Evolutionary conservation across 2,329 filamentous ascomycete species (phyloP).

Genomic region (Parafenestella ontariensis): DNA sequence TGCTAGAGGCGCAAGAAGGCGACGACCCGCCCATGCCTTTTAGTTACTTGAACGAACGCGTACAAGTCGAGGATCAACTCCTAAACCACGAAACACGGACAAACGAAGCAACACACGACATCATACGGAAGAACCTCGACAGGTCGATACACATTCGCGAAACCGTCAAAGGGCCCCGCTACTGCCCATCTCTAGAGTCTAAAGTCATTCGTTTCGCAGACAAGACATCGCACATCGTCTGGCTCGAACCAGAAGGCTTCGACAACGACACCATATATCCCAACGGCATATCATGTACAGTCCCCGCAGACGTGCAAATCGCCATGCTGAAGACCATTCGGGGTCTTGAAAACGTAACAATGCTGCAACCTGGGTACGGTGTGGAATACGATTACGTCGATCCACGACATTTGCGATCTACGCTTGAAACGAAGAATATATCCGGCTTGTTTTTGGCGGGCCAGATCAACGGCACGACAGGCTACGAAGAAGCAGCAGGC

Average conservation of each 20-base stretch:
- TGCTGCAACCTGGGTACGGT: constrained; percentile 95
- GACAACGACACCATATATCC: constrained; percentile 90
- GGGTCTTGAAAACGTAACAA: constrained; percentile 87
- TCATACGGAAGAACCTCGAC: constrained; percentile 88
- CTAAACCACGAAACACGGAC: constrained; percentile 89
- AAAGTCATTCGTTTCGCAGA: constrained; percentile 89
- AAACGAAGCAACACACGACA: constrained; percentile 79
- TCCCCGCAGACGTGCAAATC: constrained; percentile 86
- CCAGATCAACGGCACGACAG: constrained; percentile 97
- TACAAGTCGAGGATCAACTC: constrained; percentile 81
- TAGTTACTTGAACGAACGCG: constrained; percentile 82
- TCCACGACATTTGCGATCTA: constrained; percentile 83
- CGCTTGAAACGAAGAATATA: constrained; percentile 92
- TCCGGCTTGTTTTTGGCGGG: constrained; percentile 88
- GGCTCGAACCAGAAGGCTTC: constrained; percentile 97
- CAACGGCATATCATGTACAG: constrained; percentile 96
- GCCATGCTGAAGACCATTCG: constrained; percentile 82
- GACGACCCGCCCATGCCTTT: constrained; percentile 90
- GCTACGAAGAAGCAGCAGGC: constrained; percentile 95
- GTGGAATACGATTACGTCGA: constrained; percentile 99
- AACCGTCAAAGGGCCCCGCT: constrained; percentile 90
- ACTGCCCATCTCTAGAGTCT: constrained; percentile 93
- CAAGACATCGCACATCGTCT: constrained; percentile 84
- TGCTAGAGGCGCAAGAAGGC: constrained; percentile 75
- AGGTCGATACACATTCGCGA: constrained; percentile 97